Evolutionary conservation across 1,139 yeast genomes (phyloP), one percentile per base, ranked within the genome.

Genomic region (Magnusiomyces magnusii): DNA sequence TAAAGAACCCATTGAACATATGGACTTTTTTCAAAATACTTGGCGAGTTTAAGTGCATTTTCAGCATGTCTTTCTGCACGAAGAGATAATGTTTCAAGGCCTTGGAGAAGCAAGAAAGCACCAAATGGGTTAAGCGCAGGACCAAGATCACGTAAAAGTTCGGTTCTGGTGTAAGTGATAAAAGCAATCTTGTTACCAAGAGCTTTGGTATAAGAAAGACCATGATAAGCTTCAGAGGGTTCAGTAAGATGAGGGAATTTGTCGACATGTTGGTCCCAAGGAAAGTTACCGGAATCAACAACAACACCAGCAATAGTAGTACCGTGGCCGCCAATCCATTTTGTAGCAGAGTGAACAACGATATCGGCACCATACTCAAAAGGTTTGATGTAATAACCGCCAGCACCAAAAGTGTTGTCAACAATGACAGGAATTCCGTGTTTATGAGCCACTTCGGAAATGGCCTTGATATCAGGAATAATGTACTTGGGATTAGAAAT

Each of bases 311-410:
- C 97, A 73, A 93, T 85, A 57, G 97, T 88, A 61, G 91, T 91
- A 71, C 98, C 98, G 72, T 92, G 98, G 62, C 97, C 99, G 65
- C 96, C 96, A 67, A 93, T 91, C 97, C 97, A 93, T 75, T 93
- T 93, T 60, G 98, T 93, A 58, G 97, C 97, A 60, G 97, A 91
- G 75, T 92, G 97, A 28, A 81, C 79, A 41, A 83, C 81, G 63
- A 90, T 86, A 71, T 90, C 96, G 51, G 90, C 98, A 65, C 98
- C 98, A 68, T 82, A 87, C 63, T 86, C 87, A 66, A 93, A 75
- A 64, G 99, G 99, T 68, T 82, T 85, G 63, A 90, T 81, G 68
- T 88, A 81, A 78, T 76, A 91, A 56, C 98, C 98, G 73, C 96
- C 97, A 53, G 97, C 97, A 71, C 97, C 98, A 69, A 92, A 92